Percentiles rank a stretch among this genome's conserved stretches.
phyloP scores from a whole-genome alignment of 2,329 filamentous ascomycete genomes.

The Aaosphaeria arxii region DNA sequence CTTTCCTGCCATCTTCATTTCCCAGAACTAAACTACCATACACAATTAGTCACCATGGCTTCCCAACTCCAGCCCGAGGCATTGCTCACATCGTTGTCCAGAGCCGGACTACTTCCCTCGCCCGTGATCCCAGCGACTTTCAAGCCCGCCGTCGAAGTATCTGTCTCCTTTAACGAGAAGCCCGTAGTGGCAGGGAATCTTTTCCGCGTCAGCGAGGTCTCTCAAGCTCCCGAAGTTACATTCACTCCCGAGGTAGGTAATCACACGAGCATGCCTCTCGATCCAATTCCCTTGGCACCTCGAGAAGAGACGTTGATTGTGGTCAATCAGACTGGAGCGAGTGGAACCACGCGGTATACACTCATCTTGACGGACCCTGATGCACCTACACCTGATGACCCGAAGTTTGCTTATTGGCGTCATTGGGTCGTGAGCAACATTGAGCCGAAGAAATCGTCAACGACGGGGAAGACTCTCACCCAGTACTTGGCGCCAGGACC shows the following conservation, averaged over 20 bases:
- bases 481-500: slow-evolving; percentile 31
- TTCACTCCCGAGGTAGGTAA: slow-evolving; percentile 4
- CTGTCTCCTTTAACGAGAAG: slow-evolving; percentile 30
- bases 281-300: neutral
- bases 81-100: slow-evolving; percentile 21
- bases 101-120: slow-evolving; percentile 27
- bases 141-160: slow-evolving; percentile 41
- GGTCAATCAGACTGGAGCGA: neutral
- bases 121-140: slow-evolving; percentile 44
- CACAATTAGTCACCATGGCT: neutral
- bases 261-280: no score
- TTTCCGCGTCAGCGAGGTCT: slow-evolving; percentile 34
- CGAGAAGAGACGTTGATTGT: neutral
- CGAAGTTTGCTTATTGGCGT: slow-evolving; percentile 55
- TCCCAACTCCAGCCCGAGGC: neutral
- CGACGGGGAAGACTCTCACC: slow-evolving; percentile 21
- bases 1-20: no score
- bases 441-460: neutral
- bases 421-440: slow-evolving; percentile 48
- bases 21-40: no score
- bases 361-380: slow-evolving; percentile 54
- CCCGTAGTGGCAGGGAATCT: slow-evolving; percentile 22
- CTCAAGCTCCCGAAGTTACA: slow-evolving; percentile 10
- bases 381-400: slow-evolving; percentile 54
- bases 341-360: slow-evolving; percentile 41